A percentile compares a stretch with the other conserved stretches of the same genome.
These are phyloP conservation scores for Lecanicillium sp. DNA, from an alignment of 2,329 filamentous ascomycete species.

Conservation along the genomic window DNA sequence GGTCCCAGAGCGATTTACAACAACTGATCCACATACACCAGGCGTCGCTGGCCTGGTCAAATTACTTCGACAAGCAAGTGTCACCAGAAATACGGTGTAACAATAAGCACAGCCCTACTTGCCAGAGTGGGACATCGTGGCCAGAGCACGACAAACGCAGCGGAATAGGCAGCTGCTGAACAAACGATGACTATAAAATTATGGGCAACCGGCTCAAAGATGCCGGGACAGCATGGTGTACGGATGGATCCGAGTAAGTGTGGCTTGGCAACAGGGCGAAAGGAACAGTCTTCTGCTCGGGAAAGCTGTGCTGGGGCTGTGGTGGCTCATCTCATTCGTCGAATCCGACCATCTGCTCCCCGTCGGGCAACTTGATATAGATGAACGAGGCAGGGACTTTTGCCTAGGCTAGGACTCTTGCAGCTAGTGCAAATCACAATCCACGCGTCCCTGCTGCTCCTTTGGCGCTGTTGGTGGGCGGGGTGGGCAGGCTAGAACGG, in stretches of 20 bases:
- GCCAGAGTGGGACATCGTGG: constrained; percentile 1
- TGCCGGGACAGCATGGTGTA: constrained; percentile 7
- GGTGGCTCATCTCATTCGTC: neutral
- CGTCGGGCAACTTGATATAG: neutral
- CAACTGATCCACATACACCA: neutral
- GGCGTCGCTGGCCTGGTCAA: neutral
- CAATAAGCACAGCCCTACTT: constrained; percentile 12
- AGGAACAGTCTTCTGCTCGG: neutral
- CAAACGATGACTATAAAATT: neutral
- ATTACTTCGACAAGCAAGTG: constrained; percentile 2
- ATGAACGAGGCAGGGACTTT: constrained; percentile 11
- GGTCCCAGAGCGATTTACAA: too few relatives aligned
- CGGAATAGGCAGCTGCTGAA: neutral
- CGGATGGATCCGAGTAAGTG: constrained; percentile 11
- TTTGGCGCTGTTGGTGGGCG: neutral
- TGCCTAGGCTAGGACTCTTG: neutral
- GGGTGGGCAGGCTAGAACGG: constrained; percentile 7
- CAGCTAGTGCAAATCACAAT: constrained; percentile 10
- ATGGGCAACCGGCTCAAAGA: constrained; percentile 6
- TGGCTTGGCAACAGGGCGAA: constrained; percentile 11
- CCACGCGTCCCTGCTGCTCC: constrained; percentile 10
- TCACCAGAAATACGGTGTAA: constrained; percentile 2
- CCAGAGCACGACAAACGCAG: neutral
- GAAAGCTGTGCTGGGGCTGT: constrained; percentile 6
- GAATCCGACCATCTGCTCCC: neutral